Base-by-base conservation (phyloP, 192 early-diverging fungal genomes). In the Linderina pennispora region DNA sequence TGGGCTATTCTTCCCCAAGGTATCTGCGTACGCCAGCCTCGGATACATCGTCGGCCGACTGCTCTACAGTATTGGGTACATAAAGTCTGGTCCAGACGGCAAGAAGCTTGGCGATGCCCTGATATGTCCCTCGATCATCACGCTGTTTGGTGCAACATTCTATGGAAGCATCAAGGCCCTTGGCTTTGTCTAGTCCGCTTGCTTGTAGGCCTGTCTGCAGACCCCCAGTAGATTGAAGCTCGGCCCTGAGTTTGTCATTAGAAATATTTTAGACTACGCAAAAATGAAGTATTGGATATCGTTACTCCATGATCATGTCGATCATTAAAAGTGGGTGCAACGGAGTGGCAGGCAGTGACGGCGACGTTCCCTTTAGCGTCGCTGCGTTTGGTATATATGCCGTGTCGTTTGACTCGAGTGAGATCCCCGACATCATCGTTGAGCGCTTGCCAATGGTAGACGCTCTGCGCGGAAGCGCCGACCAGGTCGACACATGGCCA, bases 41-140 rank as follows among this genome's bases (percentile, higher is more conserved):
- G 54, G 52, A 3, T 77, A 77, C 35, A 70, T 77, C 9, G 20
- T 66, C 8, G 76, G 65, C n/a, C 55, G 76, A 5, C 46, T 65
- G 1, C 20, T 77, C 13, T 77, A 77, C 23, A 61, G 58, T 40
- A 28, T 57, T 23, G 54, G 58, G 39, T 77, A 77, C 34, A 62
- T 62, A 23, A 58, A 24, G 34, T 46, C 34, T 1, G 69, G 69
- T 0, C 47, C 68, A 0, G 46, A 72, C 13, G 65, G 60, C 14
- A 64, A 69, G 39, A 55, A 53, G 48, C 48, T 51, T 35, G 75
- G 75, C 16, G 58, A 52, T 3, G 28, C 45, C 25, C 36, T 77
- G 2, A 58, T 60, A 8, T 63, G 67, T 32, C 67, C 67, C 0
- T 53, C 56, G 4, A 43, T 71, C 17, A 23, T 60, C 11, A 52